Base-by-base conservation (phyloP, 2,329 filamentous ascomycete species). In the Geosmithia flava region DNA sequence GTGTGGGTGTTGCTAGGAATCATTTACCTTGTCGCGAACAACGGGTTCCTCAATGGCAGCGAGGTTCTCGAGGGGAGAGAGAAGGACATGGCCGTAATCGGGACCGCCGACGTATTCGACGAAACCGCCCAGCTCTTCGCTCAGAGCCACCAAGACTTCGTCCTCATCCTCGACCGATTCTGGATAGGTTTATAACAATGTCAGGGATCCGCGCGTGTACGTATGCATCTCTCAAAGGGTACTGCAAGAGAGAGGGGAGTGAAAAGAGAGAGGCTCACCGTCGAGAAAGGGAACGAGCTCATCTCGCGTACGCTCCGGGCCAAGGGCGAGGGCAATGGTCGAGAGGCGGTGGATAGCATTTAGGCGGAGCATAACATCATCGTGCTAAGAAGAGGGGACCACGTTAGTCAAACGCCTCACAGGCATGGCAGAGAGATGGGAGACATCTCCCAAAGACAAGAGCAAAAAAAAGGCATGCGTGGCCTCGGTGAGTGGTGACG, bases 121-220 rank as follows among this genome's bases (percentile, higher is more conserved):
- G 65, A 98, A 98, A 64, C 80, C 85, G 56, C 93, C 93, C 55
- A 98, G 81, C 74, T 98, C 93, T 63, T 97, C 93, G 66, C 91
- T 96, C 58, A 98, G 74, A 55, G 93, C 93, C 53, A 95, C 95
- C 57, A 98, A 80, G 52, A 98, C 94, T 68, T 98, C 93, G 59
- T 98, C 93, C 68, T 98, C 93, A 62, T 98, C 93, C 71, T 98
- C 93, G 59, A 98, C 91, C 47, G 93, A 97, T 70, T 98, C 93
- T 98, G 68, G 52, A 55, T 51, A 11, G 27, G 47, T 49, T 44
- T 39, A 47, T 50, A 29, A 29, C 20, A 23, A 19, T 11, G 33
- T 37, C 33, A 37, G 33, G 33, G 23, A 27, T 27, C 23, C 23
- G 23, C 23, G 20, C 33, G 45, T 30, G 23, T 8, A n/a, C 33